Evolutionary conservation across 1,284 basidiomycete species (phyloP).

Genomic region (Puccinia coronata): DNA sequence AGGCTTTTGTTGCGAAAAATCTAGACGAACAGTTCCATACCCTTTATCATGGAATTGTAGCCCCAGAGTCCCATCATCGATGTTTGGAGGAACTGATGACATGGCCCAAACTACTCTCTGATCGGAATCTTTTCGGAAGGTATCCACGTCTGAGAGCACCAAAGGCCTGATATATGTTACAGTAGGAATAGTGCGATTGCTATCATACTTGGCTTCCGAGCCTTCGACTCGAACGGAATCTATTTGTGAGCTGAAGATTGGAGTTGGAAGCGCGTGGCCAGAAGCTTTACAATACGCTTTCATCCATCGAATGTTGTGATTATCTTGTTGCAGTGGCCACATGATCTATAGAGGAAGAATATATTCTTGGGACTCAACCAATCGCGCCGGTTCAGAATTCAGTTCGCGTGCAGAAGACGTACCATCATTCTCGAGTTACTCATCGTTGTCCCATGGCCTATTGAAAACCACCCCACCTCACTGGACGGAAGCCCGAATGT

Average conservation of each 20-base stretch:
- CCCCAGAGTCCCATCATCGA: not conserved
- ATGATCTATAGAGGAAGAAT: slow-evolving; percentile 26
- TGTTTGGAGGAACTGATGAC: slow-evolving; percentile 26
- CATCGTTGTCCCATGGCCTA: slow-evolving; percentile 46
- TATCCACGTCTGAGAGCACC: slow-evolving; percentile 27
- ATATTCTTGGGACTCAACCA: not conserved
- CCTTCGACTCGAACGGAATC: slow-evolving; percentile 16
- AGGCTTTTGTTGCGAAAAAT: not conserved
- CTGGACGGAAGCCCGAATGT: not conserved
- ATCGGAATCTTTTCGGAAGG: slow-evolving; percentile 1
- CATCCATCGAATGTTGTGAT: slow-evolving; percentile 18
- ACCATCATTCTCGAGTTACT: slow-evolving; percentile 50
- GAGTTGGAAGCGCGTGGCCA: slow-evolving; percentile 42
- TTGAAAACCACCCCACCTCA: slow-evolving; percentile 42
- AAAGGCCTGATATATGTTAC: slow-evolving; percentile 34
- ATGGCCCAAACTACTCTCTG: slow-evolving; percentile 42
- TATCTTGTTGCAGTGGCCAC: slow-evolving; percentile 14
- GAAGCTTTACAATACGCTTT: slow-evolving; percentile 39
- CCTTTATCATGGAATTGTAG: slow-evolving; percentile 40
- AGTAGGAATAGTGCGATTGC: not conserved
- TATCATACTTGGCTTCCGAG: not conserved
- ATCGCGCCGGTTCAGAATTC: not conserved
- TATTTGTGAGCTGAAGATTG: slow-evolving; percentile 14
- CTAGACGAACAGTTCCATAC: slow-evolving; percentile 18
- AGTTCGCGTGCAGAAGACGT: not conserved